Conservation (phyloP, 495 filamentous ascomycete genomes). For the Clavariopsis aquatica region DNA sequence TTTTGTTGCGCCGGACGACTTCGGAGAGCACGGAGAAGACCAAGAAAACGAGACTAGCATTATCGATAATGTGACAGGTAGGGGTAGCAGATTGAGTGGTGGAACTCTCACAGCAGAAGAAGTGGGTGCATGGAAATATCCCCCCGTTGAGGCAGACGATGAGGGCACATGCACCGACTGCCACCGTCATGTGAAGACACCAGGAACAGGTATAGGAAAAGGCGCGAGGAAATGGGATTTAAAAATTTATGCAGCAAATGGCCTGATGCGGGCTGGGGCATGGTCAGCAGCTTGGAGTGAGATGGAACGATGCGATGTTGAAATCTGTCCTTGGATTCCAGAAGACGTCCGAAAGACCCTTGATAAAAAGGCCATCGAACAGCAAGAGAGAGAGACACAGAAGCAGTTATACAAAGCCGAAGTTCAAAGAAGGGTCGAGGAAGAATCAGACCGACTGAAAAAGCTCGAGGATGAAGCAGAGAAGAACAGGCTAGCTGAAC, state of each 20-base stretch:
- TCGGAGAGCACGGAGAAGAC: slow-evolving; percentile 22
- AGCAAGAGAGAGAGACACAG: slow-evolving; percentile 44
- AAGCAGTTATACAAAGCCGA: slow-evolving; percentile 32
- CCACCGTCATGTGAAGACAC: slow-evolving; percentile 35
- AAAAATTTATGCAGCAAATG: slow-evolving; percentile 89
- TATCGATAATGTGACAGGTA: slow-evolving; percentile 19
- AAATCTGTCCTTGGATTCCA: slow-evolving; percentile 73
- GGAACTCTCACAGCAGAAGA: slow-evolving; percentile 36
- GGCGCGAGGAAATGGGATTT: slow-evolving; percentile 70
- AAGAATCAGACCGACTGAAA: slow-evolving; percentile 17
- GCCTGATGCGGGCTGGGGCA: slow-evolving; percentile 84
- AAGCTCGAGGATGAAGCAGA: slow-evolving; percentile 24
- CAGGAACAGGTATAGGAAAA: slow-evolving; percentile 27
- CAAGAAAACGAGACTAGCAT: slow-evolving; percentile 25
- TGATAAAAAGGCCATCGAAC: slow-evolving; percentile 47
- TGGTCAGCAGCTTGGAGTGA: slow-evolving; percentile 94
- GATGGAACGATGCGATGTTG: slow-evolving; percentile 96
- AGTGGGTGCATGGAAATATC: slow-evolving; percentile 35
- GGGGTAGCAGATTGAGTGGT: slow-evolving; percentile 48
- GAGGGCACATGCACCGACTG: slow-evolving; percentile 40
- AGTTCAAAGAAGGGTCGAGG: slow-evolving; percentile 17
- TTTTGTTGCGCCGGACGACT: slow-evolving; percentile 40
- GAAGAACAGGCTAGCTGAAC: slow-evolving; percentile 9
- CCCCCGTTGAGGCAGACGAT: slow-evolving; percentile 26
- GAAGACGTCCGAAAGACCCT: slow-evolving; percentile 49